These are phyloP conservation scores for Tylopilus vinaceipallidus DNA, from an alignment of 768 basidiomycete species.

Conservation along the genomic window DNA sequence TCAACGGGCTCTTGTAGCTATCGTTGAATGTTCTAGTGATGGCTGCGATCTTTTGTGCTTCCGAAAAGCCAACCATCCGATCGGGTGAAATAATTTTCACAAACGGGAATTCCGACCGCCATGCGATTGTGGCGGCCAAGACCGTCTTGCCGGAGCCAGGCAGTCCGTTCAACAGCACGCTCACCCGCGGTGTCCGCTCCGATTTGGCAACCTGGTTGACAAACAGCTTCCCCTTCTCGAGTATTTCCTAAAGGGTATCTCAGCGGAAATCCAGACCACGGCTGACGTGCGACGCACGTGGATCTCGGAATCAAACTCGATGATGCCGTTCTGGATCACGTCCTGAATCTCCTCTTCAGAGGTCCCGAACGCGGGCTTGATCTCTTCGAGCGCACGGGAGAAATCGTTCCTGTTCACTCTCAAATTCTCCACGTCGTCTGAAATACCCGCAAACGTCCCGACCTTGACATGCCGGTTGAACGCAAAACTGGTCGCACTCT, in stretches of 20 bases:
- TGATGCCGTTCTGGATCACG: conserved; percentile 95
- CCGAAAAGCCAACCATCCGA: conserved; percentile 95
- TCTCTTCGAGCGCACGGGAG: conserved; percentile 86
- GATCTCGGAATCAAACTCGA: conserved; percentile 73
- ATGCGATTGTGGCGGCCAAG: conserved; percentile 89
- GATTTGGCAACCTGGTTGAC: conserved; percentile 94
- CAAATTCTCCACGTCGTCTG: conserved; percentile 92
- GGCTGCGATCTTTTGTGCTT: conserved; percentile 84
- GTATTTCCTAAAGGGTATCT: conserved; percentile 58
- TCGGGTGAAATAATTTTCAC: conserved; percentile 97
- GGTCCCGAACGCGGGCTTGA: conserved; percentile 96
- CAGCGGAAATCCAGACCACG: conserved; percentile 2
- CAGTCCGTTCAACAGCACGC: conserved; percentile 84
- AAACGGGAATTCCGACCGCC: conserved; percentile 93
- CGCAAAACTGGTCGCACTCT: conserved; percentile 97
- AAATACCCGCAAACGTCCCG: conserved; percentile 95
- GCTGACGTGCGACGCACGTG: conserved; percentile 48
- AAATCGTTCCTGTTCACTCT: conserved; percentile 87
- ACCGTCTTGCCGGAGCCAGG: conserved; percentile 95
- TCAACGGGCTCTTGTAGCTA: conserved; percentile 95
- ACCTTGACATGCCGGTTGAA: conserved; percentile 98
- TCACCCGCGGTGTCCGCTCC: conserved; percentile 88
- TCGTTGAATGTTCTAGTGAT: conserved; percentile 93
- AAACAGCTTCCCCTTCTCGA: conserved; percentile 83
- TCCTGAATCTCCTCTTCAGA: conserved; percentile 93